These are phyloP conservation scores for Blastomyces parvus DNA, from an alignment of 2,329 filamentous ascomycete species.

Conservation along the genomic window DNA sequence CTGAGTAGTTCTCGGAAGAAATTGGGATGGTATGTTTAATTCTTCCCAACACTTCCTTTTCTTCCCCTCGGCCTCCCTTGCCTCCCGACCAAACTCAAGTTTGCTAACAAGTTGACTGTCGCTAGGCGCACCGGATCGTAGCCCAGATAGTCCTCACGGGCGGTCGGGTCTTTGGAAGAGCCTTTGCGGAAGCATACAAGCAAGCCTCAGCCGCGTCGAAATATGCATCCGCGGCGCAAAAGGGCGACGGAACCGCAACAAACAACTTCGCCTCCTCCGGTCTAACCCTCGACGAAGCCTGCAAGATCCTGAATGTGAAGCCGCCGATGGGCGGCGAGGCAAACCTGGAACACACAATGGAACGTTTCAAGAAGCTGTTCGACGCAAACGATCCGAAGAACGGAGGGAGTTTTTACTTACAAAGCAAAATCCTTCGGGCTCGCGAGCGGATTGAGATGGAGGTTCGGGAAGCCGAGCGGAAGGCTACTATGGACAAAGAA, in stretches of 20 bases:
- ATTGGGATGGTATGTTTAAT: constrained; percentile 4
- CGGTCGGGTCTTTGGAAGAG: constrained; percentile 81
- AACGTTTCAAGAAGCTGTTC: constrained; percentile 88
- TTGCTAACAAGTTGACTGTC: neutral
- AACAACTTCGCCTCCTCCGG: constrained; percentile 56
- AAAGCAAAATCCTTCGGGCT: constrained; percentile 90
- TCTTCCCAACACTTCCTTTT: neutral
- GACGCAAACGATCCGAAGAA: constrained; percentile 92
- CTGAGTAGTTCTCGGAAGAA: constrained; percentile 1
- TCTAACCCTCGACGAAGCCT: constrained; percentile 91
- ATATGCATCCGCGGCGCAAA: constrained; percentile 61
- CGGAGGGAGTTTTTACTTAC: constrained; percentile 93
- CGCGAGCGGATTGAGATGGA: constrained; percentile 88
- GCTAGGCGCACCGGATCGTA: constrained; percentile 84
- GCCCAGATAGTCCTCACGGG: constrained; percentile 87
- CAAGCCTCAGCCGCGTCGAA: constrained; percentile 82
- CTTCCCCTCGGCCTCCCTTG: neutral
- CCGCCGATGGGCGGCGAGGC: constrained; percentile 69
- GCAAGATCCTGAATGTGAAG: constrained; percentile 92
- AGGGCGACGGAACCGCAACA: constrained; percentile 36
- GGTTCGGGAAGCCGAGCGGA: constrained; percentile 60
- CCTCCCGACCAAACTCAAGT: neutral
- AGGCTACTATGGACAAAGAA: constrained; percentile 65
- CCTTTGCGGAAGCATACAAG: constrained; percentile 88
- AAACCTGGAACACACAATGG: constrained; percentile 69